Base-by-base conservation (phyloP, 352 stramenopile species). In the Pythium insidiosum region DNA sequence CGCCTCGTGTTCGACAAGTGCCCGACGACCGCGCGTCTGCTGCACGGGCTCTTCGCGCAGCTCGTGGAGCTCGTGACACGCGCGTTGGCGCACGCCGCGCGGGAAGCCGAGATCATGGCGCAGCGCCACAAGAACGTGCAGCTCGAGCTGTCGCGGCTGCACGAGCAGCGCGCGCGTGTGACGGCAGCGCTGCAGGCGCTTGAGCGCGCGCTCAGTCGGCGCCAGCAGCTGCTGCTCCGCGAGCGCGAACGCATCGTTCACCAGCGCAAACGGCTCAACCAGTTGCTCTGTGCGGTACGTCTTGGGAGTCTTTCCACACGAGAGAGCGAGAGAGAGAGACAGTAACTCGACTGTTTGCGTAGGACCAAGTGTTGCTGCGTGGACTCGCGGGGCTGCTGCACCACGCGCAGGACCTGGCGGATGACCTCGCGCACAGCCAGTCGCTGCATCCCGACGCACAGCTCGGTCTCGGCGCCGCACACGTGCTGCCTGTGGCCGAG, bases 1-100 rank as follows among this genome's bases (percentile, higher is more conserved):
- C 60, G 69, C 0, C 58, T 81, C 11, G 38, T 81, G 11, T 81
- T 78, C n/a, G 66, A 78, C 51, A 70, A 72, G 28, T 81, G 63
- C 30, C 69, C 69, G n/a, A 78, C 69, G 3, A 77, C 69, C 2
- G 54, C 66, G 9, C 64, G 63, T 6, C 71, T 81, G 22, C 45
- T 81, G 5, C 68, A 76, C 26, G 66, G 69, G 1, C 47, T 81
- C 18, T 72, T 73, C 21, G 37, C 69, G 4, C 59, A 73, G 38
- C 43, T 78, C 29, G 28, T 61, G 4, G 52, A 57, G 15, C 52
- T 66, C 6, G 43, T 58, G 13, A 21, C 53, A n/a, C 47, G 47
- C 11, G 62, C 63, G 0, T 45, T 74, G 6, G 45, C 53, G 3
- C 54, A 49, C 13, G 63, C 66, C 1, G 56, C 72, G n/a, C 56